Percentiles rank a stretch among this genome's conserved stretches.
phyloP scores from a whole-genome alignment of 2,329 filamentous ascomycete species.

The Fusarium napiforme region DNA sequence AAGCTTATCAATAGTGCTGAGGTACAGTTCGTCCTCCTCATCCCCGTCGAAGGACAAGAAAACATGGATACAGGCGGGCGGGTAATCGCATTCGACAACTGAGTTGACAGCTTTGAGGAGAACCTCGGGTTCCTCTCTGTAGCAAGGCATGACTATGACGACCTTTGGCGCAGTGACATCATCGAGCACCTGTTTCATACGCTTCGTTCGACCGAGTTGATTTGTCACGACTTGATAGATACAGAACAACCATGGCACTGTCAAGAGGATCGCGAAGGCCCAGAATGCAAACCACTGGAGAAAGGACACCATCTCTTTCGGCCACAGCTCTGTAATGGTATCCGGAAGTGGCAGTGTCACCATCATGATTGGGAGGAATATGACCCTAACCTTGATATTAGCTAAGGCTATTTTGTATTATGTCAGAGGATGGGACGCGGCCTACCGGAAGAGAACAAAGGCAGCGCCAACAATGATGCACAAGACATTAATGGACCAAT shows the following conservation, averaged over 20 bases:
- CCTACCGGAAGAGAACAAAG: slow-evolving; percentile 81
- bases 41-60: slow-evolving; percentile 96
- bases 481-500: slow-evolving; percentile 82
- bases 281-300: slow-evolving; percentile 97
- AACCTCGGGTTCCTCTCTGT: slow-evolving; percentile 88
- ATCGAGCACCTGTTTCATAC: slow-evolving; percentile 86
- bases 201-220: slow-evolving; percentile 81
- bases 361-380: slow-evolving; percentile 94
- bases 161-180: slow-evolving; percentile 90
- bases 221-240: slow-evolving; percentile 91
- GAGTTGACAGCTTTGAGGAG: slow-evolving; percentile 89
- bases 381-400: slow-evolving; percentile 62
- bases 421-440: background rate
- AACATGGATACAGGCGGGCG: slow-evolving; percentile 89
- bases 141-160: slow-evolving; percentile 96
- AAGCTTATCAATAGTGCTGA: slow-evolving; percentile 85
- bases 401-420: background rate
- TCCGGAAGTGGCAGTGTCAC: slow-evolving; percentile 87
- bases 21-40: slow-evolving; percentile 86
- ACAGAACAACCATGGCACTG: slow-evolving; percentile 91
- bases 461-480: slow-evolving; percentile 78
- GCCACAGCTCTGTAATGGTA: slow-evolving; percentile 78
- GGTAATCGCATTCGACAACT: slow-evolving; percentile 93
- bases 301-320: slow-evolving; percentile 71
- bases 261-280: slow-evolving; percentile 86